Percentiles rank a stretch among this genome's conserved stretches.
These are phyloP conservation scores for Pleurotus tuoliensis DNA, from an alignment of 768 basidiomycete genomes.

Conservation along the genomic window DNA sequence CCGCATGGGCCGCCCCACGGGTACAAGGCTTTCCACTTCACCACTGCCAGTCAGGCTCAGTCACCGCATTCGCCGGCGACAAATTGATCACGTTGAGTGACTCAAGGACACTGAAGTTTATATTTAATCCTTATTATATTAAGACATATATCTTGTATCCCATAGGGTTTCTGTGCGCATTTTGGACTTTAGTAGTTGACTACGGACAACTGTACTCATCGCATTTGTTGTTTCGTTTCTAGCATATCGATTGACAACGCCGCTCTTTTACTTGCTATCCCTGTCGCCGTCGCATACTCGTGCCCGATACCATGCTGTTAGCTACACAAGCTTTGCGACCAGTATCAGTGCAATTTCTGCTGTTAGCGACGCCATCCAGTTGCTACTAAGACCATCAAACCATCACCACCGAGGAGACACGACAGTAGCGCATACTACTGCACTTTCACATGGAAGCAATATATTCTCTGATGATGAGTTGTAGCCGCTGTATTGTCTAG, in stretches of 20 bases:
- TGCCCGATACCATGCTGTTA: background rate
- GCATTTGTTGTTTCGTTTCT: background rate
- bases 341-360: too few relatives aligned
- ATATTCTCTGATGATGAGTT: background rate
- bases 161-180: conserved; percentile 2
- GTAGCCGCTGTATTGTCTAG: background rate
- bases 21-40: conserved; percentile 42
- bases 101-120: background rate
- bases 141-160: conserved; percentile 1
- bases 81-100: conserved; percentile 4
- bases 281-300: background rate
- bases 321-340: too few relatives aligned
- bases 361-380: background rate
- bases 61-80: conserved; percentile 24
- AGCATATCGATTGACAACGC: background rate
- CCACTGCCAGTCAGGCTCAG: conserved; percentile 28
- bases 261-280: background rate
- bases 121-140: conserved; percentile 4
- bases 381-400: background rate
- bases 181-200: conserved; percentile 4
- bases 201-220: conserved; percentile 7
- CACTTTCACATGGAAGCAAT: background rate
- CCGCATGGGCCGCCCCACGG: conserved; percentile 33
- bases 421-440: background rate
- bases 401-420: too few relatives aligned